Evolutionary conservation across 2,329 filamentous ascomycete species (phyloP).

Genomic region (Biscogniauxia sp.): DNA sequence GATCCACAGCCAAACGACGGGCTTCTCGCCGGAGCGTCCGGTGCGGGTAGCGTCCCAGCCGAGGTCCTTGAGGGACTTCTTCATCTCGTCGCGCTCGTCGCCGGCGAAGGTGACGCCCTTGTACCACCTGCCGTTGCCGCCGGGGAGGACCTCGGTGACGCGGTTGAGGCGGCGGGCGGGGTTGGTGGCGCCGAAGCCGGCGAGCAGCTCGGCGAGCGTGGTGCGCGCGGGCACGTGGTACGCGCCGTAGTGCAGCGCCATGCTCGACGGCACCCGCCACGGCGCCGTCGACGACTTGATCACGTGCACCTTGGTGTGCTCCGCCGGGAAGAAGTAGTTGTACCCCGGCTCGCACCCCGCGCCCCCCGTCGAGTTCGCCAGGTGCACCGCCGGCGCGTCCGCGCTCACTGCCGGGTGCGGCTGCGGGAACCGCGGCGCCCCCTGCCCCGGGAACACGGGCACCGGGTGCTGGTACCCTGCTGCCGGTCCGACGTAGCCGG

Average conservation of each 20-base stretch:
- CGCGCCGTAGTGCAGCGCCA: constrained; percentile 45
- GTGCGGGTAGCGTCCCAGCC: constrained; percentile 57
- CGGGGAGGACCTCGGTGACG: constrained; percentile 55
- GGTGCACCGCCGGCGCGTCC: constrained; percentile 49
- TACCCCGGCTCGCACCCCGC: constrained; percentile 60
- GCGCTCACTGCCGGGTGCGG: constrained; percentile 42
- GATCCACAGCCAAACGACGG: constrained; percentile 60
- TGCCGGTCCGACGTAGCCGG: constrained; percentile 16
- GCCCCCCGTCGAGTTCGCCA: constrained; percentile 57
- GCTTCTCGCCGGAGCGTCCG: constrained; percentile 47
- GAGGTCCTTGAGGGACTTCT: constrained; percentile 51
- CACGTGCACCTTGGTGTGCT: constrained; percentile 60
- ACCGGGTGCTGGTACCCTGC: constrained; percentile 20
- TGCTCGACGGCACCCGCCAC: constrained; percentile 48
- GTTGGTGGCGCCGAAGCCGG: constrained; percentile 57
- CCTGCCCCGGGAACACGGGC: constrained; percentile 27
- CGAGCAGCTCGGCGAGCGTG: constrained; percentile 55
- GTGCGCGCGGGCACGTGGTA: constrained; percentile 52
- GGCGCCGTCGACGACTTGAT: constrained; percentile 51
- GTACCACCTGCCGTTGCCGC: constrained; percentile 58
- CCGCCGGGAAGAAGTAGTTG: constrained; percentile 58
- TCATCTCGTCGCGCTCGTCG: constrained; percentile 46
- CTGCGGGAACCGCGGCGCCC: constrained; percentile 39
- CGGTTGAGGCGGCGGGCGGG: constrained; percentile 49
- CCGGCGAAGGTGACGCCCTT: constrained; percentile 52